Conservation (phyloP, 2,329 filamentous ascomycete genomes). For the Paracoccidioides brasiliensis region DNA sequence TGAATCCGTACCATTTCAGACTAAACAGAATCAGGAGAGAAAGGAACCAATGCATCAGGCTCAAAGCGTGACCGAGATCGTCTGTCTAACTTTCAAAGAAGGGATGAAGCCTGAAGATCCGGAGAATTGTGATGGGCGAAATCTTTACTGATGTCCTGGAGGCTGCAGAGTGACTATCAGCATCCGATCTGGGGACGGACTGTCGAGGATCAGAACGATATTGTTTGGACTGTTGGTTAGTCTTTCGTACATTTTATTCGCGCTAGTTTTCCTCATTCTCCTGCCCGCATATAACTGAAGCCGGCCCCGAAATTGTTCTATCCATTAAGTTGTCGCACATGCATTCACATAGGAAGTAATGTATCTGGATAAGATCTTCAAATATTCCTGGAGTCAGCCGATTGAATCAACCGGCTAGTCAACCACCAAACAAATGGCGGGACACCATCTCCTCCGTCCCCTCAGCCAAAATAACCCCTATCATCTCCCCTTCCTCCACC, state of each 20-base stretch:
- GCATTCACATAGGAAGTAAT: neutral
- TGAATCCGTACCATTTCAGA: neutral
- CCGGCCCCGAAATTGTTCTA: too few species aligned
- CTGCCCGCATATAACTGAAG: too few species aligned
- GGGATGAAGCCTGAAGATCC: conserved; percentile 27
- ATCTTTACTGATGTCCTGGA: conserved; percentile 19
- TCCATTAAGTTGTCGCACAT: too few species aligned
- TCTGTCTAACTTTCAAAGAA: conserved; percentile 26
- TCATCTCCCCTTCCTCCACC: neutral
- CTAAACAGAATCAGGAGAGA: neutral
- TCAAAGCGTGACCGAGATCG: conserved; percentile 20
- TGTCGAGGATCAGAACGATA: conserved; percentile 21
- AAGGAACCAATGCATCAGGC: neutral
- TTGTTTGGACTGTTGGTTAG: conserved; percentile 28
- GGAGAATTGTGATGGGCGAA: conserved; percentile 19
- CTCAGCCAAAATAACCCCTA: neutral
- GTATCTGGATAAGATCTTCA: too few species aligned
- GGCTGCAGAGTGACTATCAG: conserved; percentile 22
- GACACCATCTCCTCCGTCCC: neutral
- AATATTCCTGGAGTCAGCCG: too few species aligned
- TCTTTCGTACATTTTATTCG: neutral
- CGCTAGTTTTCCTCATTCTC: too few species aligned
- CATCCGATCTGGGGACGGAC: conserved; percentile 26
- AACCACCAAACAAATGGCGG: neutral
- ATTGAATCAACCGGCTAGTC: neutral